A percentile compares a stretch with the other conserved stretches of the same genome.
Evolutionary conservation across 1,284 basidiomycete species (phyloP).

Genomic region (Ceratobasidium sp.): DNA sequence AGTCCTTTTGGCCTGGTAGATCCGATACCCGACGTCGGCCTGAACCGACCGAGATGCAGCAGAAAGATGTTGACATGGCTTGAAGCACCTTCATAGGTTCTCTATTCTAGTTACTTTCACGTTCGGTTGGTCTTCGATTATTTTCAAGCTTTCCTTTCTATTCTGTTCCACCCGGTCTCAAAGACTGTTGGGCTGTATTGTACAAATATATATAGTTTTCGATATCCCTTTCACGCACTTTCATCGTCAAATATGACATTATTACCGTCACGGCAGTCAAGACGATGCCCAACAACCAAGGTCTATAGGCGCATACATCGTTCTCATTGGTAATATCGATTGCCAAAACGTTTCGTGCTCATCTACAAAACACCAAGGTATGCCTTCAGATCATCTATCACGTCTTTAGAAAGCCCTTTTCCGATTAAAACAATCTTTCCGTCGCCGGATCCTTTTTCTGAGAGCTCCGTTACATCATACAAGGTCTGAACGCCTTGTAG

Average conservation of each 20-base stretch:
- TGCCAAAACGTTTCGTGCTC: background rate
- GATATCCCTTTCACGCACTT: too few species aligned
- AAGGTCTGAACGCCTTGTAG: slow-evolving; percentile 85
- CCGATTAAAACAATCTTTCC: slow-evolving; percentile 90
- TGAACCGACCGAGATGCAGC: slow-evolving; percentile 34
- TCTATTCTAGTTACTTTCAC: background rate
- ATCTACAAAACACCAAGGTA: slow-evolving; percentile 9
- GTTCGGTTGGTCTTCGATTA: background rate
- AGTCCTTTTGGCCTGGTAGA: background rate
- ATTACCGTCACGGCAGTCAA: too few species aligned
- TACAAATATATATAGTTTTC: too few species aligned
- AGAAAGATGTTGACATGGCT: slow-evolving; percentile 27
- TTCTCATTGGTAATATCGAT: background rate
- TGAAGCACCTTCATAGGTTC: background rate
- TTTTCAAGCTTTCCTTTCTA: background rate
- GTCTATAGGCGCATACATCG: background rate
- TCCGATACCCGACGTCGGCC: slow-evolving; percentile 33
- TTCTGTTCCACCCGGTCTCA: background rate
- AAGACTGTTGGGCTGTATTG: too few species aligned
- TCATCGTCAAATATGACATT: too few species aligned
- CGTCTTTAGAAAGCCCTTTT: slow-evolving; percentile 61
- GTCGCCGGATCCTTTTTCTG: slow-evolving; percentile 49
- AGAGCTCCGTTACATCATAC: slow-evolving; percentile 73
- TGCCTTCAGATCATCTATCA: background rate
- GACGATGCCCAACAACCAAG: background rate